phyloP scores from a whole-genome alignment of 1,284 basidiomycete genomes.

The Gomphus sp. region DNA sequence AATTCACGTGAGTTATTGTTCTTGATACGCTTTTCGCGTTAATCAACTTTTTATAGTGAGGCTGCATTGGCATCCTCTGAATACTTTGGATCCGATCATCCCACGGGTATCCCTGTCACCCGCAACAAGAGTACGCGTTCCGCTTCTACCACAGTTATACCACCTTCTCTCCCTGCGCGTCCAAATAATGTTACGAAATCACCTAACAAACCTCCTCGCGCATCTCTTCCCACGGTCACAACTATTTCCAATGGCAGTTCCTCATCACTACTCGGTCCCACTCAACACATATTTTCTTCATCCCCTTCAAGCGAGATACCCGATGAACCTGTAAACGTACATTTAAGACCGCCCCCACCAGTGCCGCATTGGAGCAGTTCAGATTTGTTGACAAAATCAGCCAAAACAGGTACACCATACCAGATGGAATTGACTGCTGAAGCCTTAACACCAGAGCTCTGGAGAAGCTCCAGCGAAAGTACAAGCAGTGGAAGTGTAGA shows the following conservation, averaged over 20 bases:
- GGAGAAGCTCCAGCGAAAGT: conserved; percentile 4
- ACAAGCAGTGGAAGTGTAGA: neutral
- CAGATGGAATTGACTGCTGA: neutral
- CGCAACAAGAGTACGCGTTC: neutral
- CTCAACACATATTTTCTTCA: neutral
- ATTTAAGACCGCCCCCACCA: conserved; percentile 2
- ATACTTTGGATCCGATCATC: neutral
- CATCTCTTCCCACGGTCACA: neutral
- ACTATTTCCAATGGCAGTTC: neutral
- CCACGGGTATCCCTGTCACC: neutral
- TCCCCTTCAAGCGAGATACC: neutral
- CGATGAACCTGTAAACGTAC: neutral
- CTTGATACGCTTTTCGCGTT: neutral
- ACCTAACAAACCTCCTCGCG: neutral
- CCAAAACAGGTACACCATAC: neutral
- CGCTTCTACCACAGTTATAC: neutral
- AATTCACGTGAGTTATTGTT: conserved; percentile 40
- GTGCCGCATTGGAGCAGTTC: conserved; percentile 1
- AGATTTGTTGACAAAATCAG: neutral
- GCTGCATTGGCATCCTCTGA: neutral
- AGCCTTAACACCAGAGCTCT: neutral
- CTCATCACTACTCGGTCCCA: neutral
- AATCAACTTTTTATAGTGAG: neutral
- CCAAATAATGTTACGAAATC: neutral
- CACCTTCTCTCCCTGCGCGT: conserved; percentile 8